Percentiles rank a stretch among this genome's conserved stretches.
phyloP scores from a whole-genome alignment of 805 yeast species.

The Jamesozyma lodderae region DNA sequence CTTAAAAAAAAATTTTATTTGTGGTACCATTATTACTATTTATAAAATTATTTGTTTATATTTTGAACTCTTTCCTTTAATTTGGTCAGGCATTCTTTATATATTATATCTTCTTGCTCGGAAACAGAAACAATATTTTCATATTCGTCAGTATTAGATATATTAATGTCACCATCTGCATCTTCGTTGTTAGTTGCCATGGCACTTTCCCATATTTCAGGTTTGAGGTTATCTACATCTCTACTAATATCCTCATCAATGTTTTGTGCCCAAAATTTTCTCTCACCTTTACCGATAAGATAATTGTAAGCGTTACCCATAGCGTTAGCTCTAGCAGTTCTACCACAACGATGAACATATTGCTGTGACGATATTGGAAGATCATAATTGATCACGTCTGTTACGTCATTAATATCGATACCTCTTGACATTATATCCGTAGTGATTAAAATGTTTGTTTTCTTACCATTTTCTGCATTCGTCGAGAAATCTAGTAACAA shows the following conservation, averaged over 20 bases:
- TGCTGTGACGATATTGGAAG: conserved; percentile 82
- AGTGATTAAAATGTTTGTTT: conserved; percentile 45
- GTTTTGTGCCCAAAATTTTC: conserved; percentile 47
- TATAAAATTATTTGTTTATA: not conserved
- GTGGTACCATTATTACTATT: not conserved
- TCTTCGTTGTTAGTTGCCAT: conserved; percentile 3
- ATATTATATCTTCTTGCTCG: conserved; percentile 32
- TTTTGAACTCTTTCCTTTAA: conserved; percentile 36
- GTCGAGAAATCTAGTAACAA: conserved; percentile 50
- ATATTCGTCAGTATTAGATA: conserved; percentile 6
- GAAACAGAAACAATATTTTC: conserved; percentile 5
- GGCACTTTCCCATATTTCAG: conserved; percentile 16
- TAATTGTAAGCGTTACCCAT: conserved; percentile 67
- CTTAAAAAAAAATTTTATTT: no score
- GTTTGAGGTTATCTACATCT: conserved; percentile 30
- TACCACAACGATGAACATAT: conserved; percentile 91
- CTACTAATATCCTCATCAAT: conserved; percentile 46
- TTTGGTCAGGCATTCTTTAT: conserved; percentile 36
- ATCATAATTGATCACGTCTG: conserved; percentile 81
- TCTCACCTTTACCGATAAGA: conserved; percentile 71
- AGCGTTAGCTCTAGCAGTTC: conserved; percentile 91
- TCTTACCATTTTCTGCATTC: conserved; percentile 31
- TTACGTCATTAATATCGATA: conserved; percentile 63
- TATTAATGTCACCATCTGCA: conserved; percentile 4
- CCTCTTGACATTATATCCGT: conserved; percentile 97